Percentiles rank a stretch among this genome's conserved stretches.
Evolutionary conservation across 768 basidiomycete genomes (phyloP).

Genomic region (Lactarius vividus): DNA sequence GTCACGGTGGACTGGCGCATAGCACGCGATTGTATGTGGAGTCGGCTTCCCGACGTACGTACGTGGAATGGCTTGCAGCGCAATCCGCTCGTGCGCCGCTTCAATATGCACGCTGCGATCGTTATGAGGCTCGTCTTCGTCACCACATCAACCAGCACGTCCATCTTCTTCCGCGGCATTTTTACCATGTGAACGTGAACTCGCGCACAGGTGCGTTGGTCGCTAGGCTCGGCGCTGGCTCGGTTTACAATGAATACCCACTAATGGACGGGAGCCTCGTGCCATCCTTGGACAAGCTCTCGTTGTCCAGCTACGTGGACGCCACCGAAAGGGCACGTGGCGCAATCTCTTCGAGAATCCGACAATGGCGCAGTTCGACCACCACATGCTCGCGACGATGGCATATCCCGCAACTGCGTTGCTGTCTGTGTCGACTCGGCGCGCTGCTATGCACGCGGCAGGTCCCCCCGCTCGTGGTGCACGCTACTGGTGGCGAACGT

Average conservation of each 20-base stretch:
- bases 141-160: constrained; percentile 87
- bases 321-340: constrained; percentile 60
- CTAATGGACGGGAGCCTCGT: no score
- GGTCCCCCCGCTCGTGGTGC: constrained; percentile 60
- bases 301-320: constrained; percentile 73
- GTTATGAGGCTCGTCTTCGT: constrained; percentile 80
- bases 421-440: constrained; percentile 59
- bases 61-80: constrained; percentile 48
- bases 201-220: constrained; percentile 83
- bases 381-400: constrained; percentile 87
- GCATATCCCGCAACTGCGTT: constrained; percentile 70
- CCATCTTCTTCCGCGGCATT: neutral
- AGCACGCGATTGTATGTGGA: constrained; percentile 55
- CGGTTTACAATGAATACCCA: constrained; percentile 62
- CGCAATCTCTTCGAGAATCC: constrained; percentile 97
- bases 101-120: constrained; percentile 55
- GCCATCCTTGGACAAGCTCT: constrained; percentile 39
- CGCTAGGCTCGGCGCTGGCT: constrained; percentile 93
- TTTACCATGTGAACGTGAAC: neutral
- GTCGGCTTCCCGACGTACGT: constrained; percentile 43
- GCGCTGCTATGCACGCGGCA: constrained; percentile 43
- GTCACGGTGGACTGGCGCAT: constrained; percentile 79
- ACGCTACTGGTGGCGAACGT: constrained; percentile 69
- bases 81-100: constrained; percentile 54
- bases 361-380: constrained; percentile 95